These are phyloP conservation scores for Parietaria judaica DNA, from an alignment of 306 rosid species.

Conservation along the genomic window DNA sequence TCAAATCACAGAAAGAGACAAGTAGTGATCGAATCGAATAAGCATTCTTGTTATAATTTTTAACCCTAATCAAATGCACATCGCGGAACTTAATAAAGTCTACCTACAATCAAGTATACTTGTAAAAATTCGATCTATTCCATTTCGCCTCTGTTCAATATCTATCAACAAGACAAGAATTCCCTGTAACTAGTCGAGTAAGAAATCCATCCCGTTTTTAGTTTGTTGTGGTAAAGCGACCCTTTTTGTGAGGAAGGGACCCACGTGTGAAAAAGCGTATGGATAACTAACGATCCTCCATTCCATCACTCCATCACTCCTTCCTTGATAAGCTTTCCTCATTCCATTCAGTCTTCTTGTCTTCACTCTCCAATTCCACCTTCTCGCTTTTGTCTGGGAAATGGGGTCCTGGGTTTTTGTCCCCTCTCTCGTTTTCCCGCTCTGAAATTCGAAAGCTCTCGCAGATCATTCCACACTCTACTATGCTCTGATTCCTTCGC, in stretches of 20 bases:
- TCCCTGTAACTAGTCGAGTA: too few species aligned
- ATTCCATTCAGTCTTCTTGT: slow-evolving; percentile 17
- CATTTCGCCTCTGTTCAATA: too few species aligned
- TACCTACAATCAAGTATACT: too few species aligned
- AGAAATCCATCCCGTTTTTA: not conserved
- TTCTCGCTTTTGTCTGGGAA: slow-evolving; percentile 9
- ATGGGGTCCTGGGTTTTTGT: slow-evolving; percentile 13
- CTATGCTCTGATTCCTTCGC: too few species aligned
- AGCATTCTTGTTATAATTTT: too few species aligned
- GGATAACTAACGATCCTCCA: slow-evolving; percentile 36
- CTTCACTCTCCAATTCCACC: not conserved
- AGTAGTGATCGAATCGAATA: too few species aligned
- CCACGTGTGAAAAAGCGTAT: slow-evolving; percentile 1
- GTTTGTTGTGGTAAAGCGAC: slow-evolving; percentile 7
- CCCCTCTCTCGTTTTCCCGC: slow-evolving; percentile 8
- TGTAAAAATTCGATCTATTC: too few species aligned
- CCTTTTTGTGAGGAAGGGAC: slow-evolving; percentile 28
- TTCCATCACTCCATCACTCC: too few species aligned
- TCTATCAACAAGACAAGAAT: too few species aligned
- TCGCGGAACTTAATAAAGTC: too few species aligned
- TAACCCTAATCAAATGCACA: too few species aligned
- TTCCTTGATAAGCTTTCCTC: not conserved
- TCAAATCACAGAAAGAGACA: too few species aligned
- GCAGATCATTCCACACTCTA: slow-evolving; percentile 8
- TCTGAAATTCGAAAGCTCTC: slow-evolving; percentile 17